These are phyloP conservation scores for Rosa persica DNA, from an alignment of 306 rosid genomes.

Conservation along the genomic window DNA sequence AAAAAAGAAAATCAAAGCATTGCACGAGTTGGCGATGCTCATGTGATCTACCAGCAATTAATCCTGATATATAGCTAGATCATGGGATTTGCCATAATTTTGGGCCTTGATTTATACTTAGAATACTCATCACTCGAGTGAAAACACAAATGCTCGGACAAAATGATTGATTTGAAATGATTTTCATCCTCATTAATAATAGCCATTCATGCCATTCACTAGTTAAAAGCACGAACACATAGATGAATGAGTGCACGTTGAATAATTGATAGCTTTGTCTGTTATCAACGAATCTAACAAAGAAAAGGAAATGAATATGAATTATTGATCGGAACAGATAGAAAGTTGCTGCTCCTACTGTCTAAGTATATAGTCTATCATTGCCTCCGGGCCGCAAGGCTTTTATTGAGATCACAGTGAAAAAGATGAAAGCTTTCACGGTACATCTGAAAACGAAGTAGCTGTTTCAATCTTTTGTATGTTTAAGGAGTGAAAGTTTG, in stretches of 20 bases:
- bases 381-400: constrained; percentile 22
- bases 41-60: neutral
- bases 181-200: neutral
- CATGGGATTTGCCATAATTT: constrained; percentile 3
- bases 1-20: neutral
- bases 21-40: constrained; percentile 1
- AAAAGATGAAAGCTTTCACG: neutral
- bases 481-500: neutral
- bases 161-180: constrained; percentile 17
- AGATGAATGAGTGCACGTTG: constrained; percentile 11
- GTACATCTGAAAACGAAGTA: neutral
- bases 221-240: constrained; percentile 10
- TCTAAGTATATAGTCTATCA: neutral
- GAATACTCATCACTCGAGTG: constrained; percentile 4
- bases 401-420: neutral
- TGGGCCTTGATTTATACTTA: neutral
- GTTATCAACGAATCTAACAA: neutral
- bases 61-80: neutral
- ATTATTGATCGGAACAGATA: neutral
- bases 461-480: neutral
- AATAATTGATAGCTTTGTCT: constrained; percentile 15
- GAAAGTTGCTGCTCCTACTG: constrained; percentile 2
- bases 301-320: neutral
- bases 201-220: constrained; percentile 17
- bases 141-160: constrained; percentile 2